Base-by-base conservation (phyloP, 2,329 filamentous ascomycete genomes). In the Botrytis deweyae region DNA sequence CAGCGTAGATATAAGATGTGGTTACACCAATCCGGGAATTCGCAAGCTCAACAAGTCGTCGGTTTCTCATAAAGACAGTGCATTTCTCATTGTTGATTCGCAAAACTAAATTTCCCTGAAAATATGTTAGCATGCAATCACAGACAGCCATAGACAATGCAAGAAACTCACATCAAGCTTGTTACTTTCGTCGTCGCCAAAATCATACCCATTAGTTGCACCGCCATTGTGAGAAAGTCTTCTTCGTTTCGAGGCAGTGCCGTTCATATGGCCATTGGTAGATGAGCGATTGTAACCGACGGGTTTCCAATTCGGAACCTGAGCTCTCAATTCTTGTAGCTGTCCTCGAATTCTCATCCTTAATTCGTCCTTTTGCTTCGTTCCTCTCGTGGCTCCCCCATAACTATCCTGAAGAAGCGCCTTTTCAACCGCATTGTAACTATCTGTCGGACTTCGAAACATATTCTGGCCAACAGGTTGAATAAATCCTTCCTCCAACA, bases 21-120 rank as follows among this genome's bases (percentile, higher is more conserved):
- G 88, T 90, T 59, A 90, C 86, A 63, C 94, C 93, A 33, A 96
- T 87, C 46, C 88, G 86, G 71, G 92, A 89, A 70, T 90, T 87
- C 1, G 90, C 93, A 73, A 94, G 88, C n/a, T 90, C 86, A 70
- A 91, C 89, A 4, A 98, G 89, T 33, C 90, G 89, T 76, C 91
- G 88, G 78, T 94, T 97, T 73, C 95, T 93, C 76, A 97, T 86
- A 68, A 93, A 90, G 16, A 98, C 93, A 10, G 91, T 86, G 74
- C 94, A 93, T 82, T 95, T 97, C 73, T 95, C 92, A 79, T 93
- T 91, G 80, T 97, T 98, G 72, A 98, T 86, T 42, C 91, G 89
- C 67, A 98, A 85, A 52, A 95, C 87, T 76, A 94, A 85, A 74
- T 92, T 88, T 68, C 89, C 88, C 91, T 97, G 80, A 2, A 73